A percentile compares a stretch with the other conserved stretches of the same genome.
Evolutionary conservation across 352 stramenopile species (phyloP).

Genomic region (Globisporangium carolinianum): DNA sequence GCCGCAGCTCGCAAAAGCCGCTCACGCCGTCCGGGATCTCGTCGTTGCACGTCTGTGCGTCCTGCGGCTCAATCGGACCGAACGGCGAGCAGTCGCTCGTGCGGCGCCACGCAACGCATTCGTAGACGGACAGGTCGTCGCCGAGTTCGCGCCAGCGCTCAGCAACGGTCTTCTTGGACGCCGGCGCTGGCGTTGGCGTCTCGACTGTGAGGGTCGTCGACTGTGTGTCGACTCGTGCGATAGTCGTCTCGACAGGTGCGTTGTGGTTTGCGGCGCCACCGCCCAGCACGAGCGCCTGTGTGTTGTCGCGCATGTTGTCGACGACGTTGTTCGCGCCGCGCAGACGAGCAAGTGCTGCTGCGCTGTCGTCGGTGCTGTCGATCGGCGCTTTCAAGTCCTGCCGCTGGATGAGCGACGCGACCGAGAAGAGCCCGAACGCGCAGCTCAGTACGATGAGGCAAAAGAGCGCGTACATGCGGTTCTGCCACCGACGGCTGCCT

Average conservation of each 20-base stretch:
- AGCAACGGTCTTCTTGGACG: constrained; percentile 5
- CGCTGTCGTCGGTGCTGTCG: constrained; percentile 1
- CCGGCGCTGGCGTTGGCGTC: constrained; percentile 2
- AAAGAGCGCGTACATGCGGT: constrained; percentile 20
- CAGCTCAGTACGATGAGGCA: constrained; percentile 47
- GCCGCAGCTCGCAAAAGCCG: constrained; percentile 42
- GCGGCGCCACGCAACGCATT: constrained; percentile 48
- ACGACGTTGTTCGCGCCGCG: constrained; percentile 8
- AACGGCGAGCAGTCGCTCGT: constrained; percentile 36
- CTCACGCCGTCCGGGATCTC: constrained; percentile 31
- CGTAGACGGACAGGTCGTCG: constrained; percentile 27
- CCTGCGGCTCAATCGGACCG: constrained; percentile 19
- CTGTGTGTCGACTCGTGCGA: neutral
- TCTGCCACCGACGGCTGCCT: constrained; percentile 4
- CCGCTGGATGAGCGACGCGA: constrained; percentile 49
- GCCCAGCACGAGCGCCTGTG: constrained; percentile 7
- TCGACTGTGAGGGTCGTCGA: neutral
- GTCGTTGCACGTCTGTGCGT: constrained; percentile 31
- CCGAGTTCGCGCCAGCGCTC: constrained; percentile 8
- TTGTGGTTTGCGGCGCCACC: constrained; percentile 1
- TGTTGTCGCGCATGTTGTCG: neutral
- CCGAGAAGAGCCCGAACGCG: constrained; percentile 41
- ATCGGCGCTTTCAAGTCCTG: constrained; percentile 16
- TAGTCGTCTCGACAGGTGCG: neutral
- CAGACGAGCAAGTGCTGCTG: constrained; percentile 7